A percentile compares a stretch with the other conserved stretches of the same genome.
phyloP scores from a whole-genome alignment of 208 protist species.

The Trichomonas gallinae region DNA sequence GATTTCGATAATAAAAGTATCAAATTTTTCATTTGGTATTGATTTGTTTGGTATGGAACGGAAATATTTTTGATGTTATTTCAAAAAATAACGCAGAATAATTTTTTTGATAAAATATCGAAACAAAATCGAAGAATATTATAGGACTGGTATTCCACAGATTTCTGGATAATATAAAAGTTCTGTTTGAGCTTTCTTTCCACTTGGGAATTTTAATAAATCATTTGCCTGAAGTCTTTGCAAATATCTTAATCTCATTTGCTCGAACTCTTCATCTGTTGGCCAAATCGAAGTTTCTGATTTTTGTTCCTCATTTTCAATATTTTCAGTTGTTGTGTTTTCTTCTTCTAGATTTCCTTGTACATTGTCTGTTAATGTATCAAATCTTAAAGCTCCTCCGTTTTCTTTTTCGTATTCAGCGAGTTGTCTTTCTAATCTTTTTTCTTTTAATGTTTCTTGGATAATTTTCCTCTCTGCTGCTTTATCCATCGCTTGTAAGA shows the following conservation, averaged over 20 bases:
- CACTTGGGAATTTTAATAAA: background rate
- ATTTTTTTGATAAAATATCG: no score
- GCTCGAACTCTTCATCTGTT: background rate
- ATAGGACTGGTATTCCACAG: background rate
- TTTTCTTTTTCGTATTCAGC: background rate
- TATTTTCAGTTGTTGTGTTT: background rate
- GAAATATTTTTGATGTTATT: no score
- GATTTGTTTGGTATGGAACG: no score
- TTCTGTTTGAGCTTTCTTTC: background rate
- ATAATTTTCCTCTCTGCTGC: background rate
- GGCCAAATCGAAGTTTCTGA: background rate
- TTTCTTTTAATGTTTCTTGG: background rate
- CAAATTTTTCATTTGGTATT: no score
- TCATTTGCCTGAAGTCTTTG: background rate
- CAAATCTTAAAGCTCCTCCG: background rate
- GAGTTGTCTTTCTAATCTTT: background rate
- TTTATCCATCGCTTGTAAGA: background rate
- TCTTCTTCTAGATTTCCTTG: background rate
- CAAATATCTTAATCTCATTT: background rate
- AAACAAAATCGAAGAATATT: no score
- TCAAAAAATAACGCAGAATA: no score
- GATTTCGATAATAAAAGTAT: no score
- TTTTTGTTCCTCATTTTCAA: background rate
- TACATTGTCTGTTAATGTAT: background rate
- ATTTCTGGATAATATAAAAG: background rate